A percentile compares a stretch with the other conserved stretches of the same genome.
Conservation (phyloP, 306 rosid species). For the Phaseolus lunatus region DNA sequence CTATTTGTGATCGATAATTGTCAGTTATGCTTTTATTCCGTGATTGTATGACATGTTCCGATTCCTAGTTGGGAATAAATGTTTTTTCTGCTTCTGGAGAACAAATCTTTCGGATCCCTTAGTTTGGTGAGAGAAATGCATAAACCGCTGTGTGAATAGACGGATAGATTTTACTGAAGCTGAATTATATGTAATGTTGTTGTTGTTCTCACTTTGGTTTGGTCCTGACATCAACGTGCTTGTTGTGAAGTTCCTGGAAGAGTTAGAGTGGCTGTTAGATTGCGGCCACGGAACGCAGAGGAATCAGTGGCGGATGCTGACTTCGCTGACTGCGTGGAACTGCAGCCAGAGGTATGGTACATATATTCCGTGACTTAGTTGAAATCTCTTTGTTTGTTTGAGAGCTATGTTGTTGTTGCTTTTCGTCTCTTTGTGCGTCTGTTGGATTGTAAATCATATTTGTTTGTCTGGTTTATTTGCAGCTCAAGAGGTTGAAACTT, state of each 20-base stretch:
- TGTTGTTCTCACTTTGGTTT: slow-evolving; percentile 40
- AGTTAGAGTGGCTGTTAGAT: slow-evolving; percentile 95
- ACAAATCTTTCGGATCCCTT: slow-evolving; percentile 14
- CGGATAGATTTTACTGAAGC: slow-evolving; percentile 9
- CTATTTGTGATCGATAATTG: background rate
- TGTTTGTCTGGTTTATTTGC: slow-evolving; percentile 48
- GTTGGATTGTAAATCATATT: slow-evolving; percentile 12
- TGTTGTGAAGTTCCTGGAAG: slow-evolving; percentile 87
- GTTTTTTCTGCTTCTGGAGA: slow-evolving; percentile 15
- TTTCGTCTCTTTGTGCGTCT: background rate
- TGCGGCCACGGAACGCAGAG: slow-evolving; percentile 85
- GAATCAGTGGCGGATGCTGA: slow-evolving; percentile 85
- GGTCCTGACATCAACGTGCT: slow-evolving; percentile 27
- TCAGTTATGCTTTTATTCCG: slow-evolving; percentile 20
- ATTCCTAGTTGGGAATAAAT: slow-evolving; percentile 33
- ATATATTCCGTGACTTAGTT: background rate
- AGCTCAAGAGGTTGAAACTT: slow-evolving; percentile 97
- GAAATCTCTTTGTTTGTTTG: slow-evolving; percentile 24
- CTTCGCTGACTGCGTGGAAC: slow-evolving; percentile 95
- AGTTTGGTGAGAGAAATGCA: slow-evolving; percentile 7
- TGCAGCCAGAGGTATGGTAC: slow-evolving; percentile 88
- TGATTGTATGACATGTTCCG: background rate
- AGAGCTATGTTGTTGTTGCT: background rate
- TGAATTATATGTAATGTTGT: background rate
- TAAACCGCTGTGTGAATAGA: slow-evolving; percentile 6